Percentiles rank a stretch among this genome's conserved stretches.
phyloP scores from a whole-genome alignment of 257 asterid genomes.

The Solanum sparsipilum region DNA sequence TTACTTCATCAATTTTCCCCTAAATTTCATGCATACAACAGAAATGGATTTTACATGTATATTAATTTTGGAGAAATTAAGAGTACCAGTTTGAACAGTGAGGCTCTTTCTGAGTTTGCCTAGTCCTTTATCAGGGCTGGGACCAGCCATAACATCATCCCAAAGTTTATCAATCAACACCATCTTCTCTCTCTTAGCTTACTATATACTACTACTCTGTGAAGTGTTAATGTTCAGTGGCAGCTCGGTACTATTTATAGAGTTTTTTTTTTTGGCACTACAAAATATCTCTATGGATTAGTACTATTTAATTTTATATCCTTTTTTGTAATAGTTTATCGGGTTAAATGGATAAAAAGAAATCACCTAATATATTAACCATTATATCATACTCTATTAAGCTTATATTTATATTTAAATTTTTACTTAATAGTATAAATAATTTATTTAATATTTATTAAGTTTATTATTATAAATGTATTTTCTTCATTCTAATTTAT shows the following conservation, averaged over 20 bases:
- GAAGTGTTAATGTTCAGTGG: neutral
- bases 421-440: neutral
- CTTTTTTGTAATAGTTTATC: neutral
- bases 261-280: neutral
- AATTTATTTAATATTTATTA: neutral
- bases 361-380: neutral
- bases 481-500: no score
- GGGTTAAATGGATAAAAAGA: neutral
- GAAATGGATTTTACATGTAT: neutral
- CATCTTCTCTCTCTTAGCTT: conserved; percentile 15
- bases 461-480: no score
- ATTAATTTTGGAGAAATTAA: no score
- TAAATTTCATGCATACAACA: neutral
- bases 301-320: neutral
- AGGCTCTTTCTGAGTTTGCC: conserved; percentile 57
- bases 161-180: conserved; percentile 78
- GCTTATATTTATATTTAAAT: neutral
- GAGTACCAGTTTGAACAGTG: conserved; percentile 30
- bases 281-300: neutral
- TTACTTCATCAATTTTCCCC: neutral
- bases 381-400: neutral
- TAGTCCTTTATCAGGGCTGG: conserved; percentile 78
- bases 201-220: neutral
- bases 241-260: conserved; percentile 15
- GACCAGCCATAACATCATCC: conserved; percentile 94